Conservation (phyloP, 2,329 filamentous ascomycete genomes). For the Grosmannia huntii region DNA sequence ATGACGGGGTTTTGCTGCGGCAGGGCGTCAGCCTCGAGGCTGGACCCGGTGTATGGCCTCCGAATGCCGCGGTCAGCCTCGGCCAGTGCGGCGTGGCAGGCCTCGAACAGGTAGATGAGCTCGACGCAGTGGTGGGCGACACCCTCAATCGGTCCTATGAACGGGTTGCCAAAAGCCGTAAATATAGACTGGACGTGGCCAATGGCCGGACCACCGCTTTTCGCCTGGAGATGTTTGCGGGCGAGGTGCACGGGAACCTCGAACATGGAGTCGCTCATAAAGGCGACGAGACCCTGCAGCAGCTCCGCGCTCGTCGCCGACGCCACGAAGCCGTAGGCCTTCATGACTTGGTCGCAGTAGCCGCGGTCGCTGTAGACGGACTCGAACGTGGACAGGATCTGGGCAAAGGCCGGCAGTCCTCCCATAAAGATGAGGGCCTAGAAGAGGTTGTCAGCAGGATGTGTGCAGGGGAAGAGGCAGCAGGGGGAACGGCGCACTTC, state of each 20-base stretch:
- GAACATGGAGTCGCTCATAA: constrained; percentile 3
- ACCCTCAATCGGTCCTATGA: constrained; percentile 1
- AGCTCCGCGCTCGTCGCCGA: neutral
- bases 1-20: neutral
- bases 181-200: constrained; percentile 3
- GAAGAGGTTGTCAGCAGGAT: neutral
- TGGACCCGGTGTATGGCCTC: neutral
- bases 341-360: neutral
- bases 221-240: neutral
- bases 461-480: neutral
- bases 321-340: neutral
- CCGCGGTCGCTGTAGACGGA: neutral
- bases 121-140: constrained; percentile 7
- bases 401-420: neutral
- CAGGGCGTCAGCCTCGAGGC: neutral
- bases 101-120: constrained; percentile 5
- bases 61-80: constrained; percentile 13
- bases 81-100: neutral
- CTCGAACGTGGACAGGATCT: neutral
- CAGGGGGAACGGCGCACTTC: neutral
- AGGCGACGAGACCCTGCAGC: neutral
- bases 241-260: neutral
- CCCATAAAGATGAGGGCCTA: neutral
- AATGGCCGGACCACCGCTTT: neutral
- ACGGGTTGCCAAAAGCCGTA: constrained; percentile 3